Percentiles rank a stretch among this genome's conserved stretches.
Evolutionary conservation across 345 rosid genomes (phyloP).

Genomic region (Barbarea vulgaris): DNA sequence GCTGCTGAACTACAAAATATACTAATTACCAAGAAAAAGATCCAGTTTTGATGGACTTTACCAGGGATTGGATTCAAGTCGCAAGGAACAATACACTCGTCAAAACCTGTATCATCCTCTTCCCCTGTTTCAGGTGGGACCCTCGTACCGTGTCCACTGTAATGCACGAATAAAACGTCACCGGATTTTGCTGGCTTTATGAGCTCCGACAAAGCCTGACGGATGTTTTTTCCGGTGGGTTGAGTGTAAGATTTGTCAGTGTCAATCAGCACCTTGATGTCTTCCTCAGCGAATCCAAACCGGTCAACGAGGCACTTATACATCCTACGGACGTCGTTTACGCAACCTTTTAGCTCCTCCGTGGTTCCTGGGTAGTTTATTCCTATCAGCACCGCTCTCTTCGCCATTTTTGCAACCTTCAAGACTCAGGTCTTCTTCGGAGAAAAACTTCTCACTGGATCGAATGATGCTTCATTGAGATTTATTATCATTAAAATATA

Average conservation of each 20-base stretch:
- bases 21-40: too few relatives aligned
- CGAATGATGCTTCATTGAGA: not conserved
- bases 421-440: not conserved
- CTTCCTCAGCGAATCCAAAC: conserved; percentile 62
- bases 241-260: conserved; percentile 59
- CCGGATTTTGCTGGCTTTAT: conserved; percentile 57
- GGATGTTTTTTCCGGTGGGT: conserved; percentile 85
- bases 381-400: conserved; percentile 81
- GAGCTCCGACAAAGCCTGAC: conserved; percentile 56
- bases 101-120: conserved; percentile 90
- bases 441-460: not conserved
- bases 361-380: conserved; percentile 76
- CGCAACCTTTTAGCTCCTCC: conserved; percentile 79
- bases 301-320: conserved; percentile 61
- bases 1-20: too few relatives aligned
- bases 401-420: conserved; percentile 48
- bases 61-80: conserved; percentile 39
- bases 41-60: too few relatives aligned
- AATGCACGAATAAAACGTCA: conserved; percentile 75
- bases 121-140: conserved; percentile 92
- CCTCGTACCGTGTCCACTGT: conserved; percentile 93
- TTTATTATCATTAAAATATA: not conserved
- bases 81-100: conserved; percentile 55
- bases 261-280: conserved; percentile 72
- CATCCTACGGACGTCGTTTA: conserved; percentile 79